Evolutionary conservation across 106 monocot genomes (phyloP).

Genomic region (Platanthera zijinensis): DNA sequence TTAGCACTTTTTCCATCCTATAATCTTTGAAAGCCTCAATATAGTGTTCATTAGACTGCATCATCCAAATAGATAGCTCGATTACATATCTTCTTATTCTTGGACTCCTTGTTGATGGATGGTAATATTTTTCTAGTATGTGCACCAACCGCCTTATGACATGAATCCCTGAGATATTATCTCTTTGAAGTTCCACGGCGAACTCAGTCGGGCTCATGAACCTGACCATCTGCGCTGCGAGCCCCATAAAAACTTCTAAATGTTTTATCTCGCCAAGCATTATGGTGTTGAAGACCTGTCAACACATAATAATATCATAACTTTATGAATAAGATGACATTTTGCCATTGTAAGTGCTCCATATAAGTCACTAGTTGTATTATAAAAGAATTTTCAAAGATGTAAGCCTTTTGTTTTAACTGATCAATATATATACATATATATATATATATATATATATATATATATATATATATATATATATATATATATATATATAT

Average conservation of each 20-base stretch:
- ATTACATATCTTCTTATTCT: slow-evolving; percentile 61
- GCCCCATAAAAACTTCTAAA: slow-evolving; percentile 55
- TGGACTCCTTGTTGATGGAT: slow-evolving; percentile 46
- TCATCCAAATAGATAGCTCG: slow-evolving; percentile 57
- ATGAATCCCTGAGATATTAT: slow-evolving; percentile 18
- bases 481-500: too few relatives aligned
- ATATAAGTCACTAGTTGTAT: too few relatives aligned
- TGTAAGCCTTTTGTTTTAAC: too few relatives aligned
- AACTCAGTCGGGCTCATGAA: slow-evolving; percentile 32
- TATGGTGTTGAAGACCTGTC: slow-evolving; percentile 47
- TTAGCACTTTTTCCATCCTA: slow-evolving; percentile 31
- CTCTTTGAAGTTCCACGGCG: slow-evolving; percentile 15
- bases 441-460: too few relatives aligned
- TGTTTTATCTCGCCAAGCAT: slow-evolving; percentile 40
- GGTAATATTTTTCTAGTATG: slow-evolving; percentile 26
- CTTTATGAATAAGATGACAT: too few relatives aligned
- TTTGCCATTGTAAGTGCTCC: too few relatives aligned
- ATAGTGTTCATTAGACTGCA: slow-evolving; percentile 24
- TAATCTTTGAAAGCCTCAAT: slow-evolving; percentile 17
- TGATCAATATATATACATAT: too few relatives aligned
- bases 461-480: too few relatives aligned
- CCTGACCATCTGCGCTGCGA: slow-evolving; percentile 33
- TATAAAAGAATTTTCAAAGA: not conserved
- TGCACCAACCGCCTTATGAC: slow-evolving; percentile 25
- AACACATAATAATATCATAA: not conserved